phyloP scores from a whole-genome alignment of 441 rosid species.

The Omphalea diandra region DNA sequence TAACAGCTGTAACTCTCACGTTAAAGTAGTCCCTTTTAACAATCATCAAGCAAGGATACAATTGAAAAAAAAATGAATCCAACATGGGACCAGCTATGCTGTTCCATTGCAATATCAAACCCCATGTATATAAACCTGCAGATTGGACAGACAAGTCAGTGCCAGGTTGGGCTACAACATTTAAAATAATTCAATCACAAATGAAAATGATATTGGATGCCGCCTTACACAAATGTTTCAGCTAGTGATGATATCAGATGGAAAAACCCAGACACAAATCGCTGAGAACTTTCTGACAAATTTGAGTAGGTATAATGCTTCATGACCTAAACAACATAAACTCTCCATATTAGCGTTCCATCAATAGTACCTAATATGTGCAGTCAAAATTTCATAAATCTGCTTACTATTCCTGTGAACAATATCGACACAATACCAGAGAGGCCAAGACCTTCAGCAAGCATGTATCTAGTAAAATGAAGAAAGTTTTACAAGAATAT shows the following conservation, averaged over 20 bases:
- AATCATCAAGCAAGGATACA: constrained; percentile 69
- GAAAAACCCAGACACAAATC: constrained; percentile 89
- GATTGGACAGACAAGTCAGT: constrained; percentile 24
- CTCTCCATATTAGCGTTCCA: constrained; percentile 28
- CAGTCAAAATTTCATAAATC: neutral
- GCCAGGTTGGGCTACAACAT: constrained; percentile 14
- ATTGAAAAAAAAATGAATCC: constrained; percentile 96
- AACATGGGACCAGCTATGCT: constrained; percentile 97
- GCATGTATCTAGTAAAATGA: constrained; percentile 76
- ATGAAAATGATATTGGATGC: constrained; percentile 20
- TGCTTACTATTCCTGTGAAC: constrained; percentile 97
- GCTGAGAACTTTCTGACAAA: constrained; percentile 90
- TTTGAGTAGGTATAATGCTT: constrained; percentile 94
- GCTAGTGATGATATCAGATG: constrained; percentile 97
- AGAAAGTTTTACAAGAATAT: constrained; percentile 17
- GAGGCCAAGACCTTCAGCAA: constrained; percentile 98
- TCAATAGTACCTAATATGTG: constrained; percentile 2
- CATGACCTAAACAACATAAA: constrained; percentile 71
- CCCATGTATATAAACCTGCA: constrained; percentile 99
- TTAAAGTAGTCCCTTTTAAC: neutral
- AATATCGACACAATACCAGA: constrained; percentile 98
- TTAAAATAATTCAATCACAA: constrained; percentile 20
- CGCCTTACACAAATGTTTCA: constrained; percentile 86
- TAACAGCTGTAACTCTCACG: constrained; percentile 21
- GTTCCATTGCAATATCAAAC: constrained; percentile 97